Evolutionary conservation across 192 early-diverging fungal genomes (phyloP), one percentile per base, ranked within the genome.

Genomic region (Thamnidium elegans): DNA sequence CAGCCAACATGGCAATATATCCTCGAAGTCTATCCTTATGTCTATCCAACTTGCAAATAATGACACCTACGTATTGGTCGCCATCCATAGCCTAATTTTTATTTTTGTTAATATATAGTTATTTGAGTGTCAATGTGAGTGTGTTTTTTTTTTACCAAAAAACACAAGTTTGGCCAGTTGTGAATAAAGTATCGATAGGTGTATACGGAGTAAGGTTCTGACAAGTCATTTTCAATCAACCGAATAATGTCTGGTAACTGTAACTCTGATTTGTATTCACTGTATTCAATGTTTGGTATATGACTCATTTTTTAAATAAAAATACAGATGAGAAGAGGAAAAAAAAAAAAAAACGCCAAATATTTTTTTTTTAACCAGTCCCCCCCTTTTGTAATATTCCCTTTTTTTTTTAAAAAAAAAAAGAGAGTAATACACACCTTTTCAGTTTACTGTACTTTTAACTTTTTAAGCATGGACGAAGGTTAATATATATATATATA

Each of bases 1-100:
- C 95, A 0, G 92, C 94, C 21, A 99, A 80, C 97, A 99, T 99
- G 46, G 87, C 97, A 58, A 99, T 97, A 73, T 99, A 99, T 1
- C 97, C 97, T n/a, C 95, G 79, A 39, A 81, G 70, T 30, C 63
- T 66, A 23, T 81, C 81, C 44, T 80, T 70, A 71, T 95, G 92
- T 39, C 46, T 58, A 53, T 96, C 93, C n/a, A 96, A 69, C 73
- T 90, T 91, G 69, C 91, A 94, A 8, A 99, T 87, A 36, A 99
- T 86, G 19, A 92, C 91, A 4, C 97, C 97, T 8, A 94, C 82
- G 58, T 88, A 87, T 58, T 77, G 65, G 9, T 77, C 70, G 10
- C 75, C 71, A 66, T 86, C 85, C 45, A 86, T 85, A 1, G 84
- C 84, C 86, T 89, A 46, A 15, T 32, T 47, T 31, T 0, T 32